Percentiles rank a stretch among this genome's conserved stretches.
Conservation (phyloP, 1,284 basidiomycete species). For the Ustilago cynodontis region DNA sequence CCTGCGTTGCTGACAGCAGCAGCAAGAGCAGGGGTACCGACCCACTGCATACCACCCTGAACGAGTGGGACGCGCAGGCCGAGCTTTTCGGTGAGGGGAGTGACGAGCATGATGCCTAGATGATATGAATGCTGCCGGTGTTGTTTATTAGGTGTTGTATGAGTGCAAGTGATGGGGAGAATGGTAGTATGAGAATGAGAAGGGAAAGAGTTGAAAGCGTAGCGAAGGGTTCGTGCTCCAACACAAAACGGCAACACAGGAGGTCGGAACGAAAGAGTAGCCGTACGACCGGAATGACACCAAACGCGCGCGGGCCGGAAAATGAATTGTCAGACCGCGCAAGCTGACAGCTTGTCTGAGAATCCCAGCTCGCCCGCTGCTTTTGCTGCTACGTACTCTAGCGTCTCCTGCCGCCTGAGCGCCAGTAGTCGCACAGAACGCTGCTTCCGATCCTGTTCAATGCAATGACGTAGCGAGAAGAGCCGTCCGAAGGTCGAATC, state of each 20-base stretch:
- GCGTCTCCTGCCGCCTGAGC: neutral
- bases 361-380: no score
- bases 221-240: neutral
- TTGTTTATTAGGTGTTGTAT: neutral
- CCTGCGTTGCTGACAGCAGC: constrained; percentile 88
- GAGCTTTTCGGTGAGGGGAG: constrained; percentile 69
- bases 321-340: neutral
- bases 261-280: constrained; percentile 13
- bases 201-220: neutral
- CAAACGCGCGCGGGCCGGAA: neutral
- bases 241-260: neutral
- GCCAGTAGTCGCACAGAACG: no score
- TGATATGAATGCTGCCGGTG: neutral
- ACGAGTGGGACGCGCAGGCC: constrained; percentile 69
- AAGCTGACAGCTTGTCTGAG: neutral
- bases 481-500: no score
- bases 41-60: constrained; percentile 74
- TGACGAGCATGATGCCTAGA: constrained; percentile 58
- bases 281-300: constrained; percentile 27
- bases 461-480: neutral
- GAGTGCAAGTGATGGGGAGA: neutral
- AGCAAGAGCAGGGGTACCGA: constrained; percentile 79
- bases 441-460: no score
- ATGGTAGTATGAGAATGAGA: neutral
- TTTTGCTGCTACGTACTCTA: no score